These are phyloP conservation scores for Skeletonema costatum DNA, from an alignment of 108 stramenopile species.

Conservation along the genomic window DNA sequence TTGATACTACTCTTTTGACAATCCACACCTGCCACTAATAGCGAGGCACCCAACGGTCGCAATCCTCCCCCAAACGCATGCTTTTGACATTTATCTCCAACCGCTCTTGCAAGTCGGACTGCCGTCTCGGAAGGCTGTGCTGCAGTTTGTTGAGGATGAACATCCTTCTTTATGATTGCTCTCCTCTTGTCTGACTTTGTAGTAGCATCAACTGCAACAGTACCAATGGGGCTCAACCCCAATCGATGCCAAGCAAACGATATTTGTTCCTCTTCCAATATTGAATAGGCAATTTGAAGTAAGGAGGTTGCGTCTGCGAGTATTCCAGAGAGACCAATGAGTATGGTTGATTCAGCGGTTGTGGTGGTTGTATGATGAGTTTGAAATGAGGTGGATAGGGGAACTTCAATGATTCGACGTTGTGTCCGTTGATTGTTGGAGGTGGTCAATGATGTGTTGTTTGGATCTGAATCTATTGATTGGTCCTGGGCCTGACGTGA, in stretches of 20 bases:
- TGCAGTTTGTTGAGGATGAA: background rate
- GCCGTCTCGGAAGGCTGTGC: slow-evolving; percentile 30
- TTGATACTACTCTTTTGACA: background rate
- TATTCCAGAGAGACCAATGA: slow-evolving; percentile 69
- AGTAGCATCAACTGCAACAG: slow-evolving; percentile 4
- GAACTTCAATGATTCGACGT: slow-evolving; percentile 46
- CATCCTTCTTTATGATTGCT: background rate
- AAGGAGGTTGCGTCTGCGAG: slow-evolving; percentile 61
- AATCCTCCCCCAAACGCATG: slow-evolving; percentile 82
- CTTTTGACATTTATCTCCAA: slow-evolving; percentile 70
- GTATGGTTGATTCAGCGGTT: slow-evolving; percentile 6
- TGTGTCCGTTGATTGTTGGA: slow-evolving; percentile 19
- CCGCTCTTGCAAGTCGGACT: slow-evolving; percentile 29
- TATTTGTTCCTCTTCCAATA: slow-evolving; percentile 47
- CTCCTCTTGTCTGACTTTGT: background rate
- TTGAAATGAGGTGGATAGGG: slow-evolving; percentile 17
- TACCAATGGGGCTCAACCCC: slow-evolving; percentile 29
- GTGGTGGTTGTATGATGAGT: slow-evolving; percentile 15
- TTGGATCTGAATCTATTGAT: slow-evolving; percentile 13
- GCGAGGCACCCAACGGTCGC: slow-evolving; percentile 71
- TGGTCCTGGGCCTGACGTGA: background rate
- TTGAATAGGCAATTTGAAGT: slow-evolving; percentile 33
- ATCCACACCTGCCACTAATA: slow-evolving; percentile 58
- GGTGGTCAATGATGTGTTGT: background rate
- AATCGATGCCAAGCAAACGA: slow-evolving; percentile 47